Evolutionary conservation across 2,329 filamentous ascomycete species (phyloP), one percentile per base, ranked within the genome.

Genomic region (Cordyceps pruinosa): DNA sequence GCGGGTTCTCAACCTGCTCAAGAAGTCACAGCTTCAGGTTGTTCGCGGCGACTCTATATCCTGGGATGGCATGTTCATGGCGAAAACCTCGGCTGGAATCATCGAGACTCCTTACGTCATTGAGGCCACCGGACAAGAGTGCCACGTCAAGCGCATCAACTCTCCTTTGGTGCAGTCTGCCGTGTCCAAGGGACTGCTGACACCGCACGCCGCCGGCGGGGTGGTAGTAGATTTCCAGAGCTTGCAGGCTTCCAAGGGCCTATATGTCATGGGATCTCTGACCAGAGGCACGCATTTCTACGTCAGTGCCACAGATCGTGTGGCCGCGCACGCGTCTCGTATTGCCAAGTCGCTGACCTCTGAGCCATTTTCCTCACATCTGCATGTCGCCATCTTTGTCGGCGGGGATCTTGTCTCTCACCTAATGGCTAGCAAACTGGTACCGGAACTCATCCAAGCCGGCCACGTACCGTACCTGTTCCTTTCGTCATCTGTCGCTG

Each of bases 261-360:
- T 58, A 2, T 55, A 54, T 19, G 56, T 58, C 7, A 58, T 58
- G 44, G 56, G 56, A 3, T 58, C 50, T 3, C 37, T 58, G 7
- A 58, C 56, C 1, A 9, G 50, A 19, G 56, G 56, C 44, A 58
- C 49, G 3, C 56, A 58, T n/a, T 58, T 58, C 21, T 58, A 54
- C n/a, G 56, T 58, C 30, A 58, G 56, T 23, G 49, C 56, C 12
- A 54, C 50, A 6, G 50, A 58, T 28, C 32, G 56, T 13, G 56
- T 58, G 15, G 56, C 56, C 7, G 49, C 56, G 4, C 56, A 58
- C 35, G 56, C 56, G 5, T 55, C 50, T 4, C 56, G 56, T 1
- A 54, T 58, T 17, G 56, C 56, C 12, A 37, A 58, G 15, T 41
- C 56, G 42, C 35, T 58, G 10, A 54, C 50, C 5, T 12, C 4